phyloP scores from a whole-genome alignment of 2,329 filamentous ascomycete species.

The Esteya vermicola region DNA sequence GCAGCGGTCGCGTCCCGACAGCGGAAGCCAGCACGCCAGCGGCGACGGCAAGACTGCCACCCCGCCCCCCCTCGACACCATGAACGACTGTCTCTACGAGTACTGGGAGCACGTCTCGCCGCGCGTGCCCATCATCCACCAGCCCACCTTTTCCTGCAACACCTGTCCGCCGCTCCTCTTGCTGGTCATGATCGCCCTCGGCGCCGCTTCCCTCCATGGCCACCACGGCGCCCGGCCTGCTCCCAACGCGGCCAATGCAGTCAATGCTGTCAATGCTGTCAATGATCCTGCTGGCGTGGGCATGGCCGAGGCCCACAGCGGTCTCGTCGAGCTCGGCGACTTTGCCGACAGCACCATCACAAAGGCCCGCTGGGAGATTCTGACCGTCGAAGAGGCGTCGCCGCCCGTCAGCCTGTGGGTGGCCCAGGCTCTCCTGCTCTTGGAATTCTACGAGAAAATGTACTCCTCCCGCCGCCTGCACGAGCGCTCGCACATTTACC shows the following conservation, averaged over 20 bases:
- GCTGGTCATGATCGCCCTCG: conserved; percentile 71
- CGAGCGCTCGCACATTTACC: conserved; percentile 80
- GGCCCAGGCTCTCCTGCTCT: conserved; percentile 66
- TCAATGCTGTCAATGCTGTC: too few relatives aligned
- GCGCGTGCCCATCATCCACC: conserved; percentile 76
- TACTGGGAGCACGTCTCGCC: conserved; percentile 82
- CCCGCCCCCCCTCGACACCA: conserved; percentile 58
- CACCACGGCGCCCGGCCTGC: conserved; percentile 24
- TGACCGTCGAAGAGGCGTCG: conserved; percentile 66
- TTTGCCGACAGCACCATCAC: conserved; percentile 49
- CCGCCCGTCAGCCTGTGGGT: conserved; percentile 80
- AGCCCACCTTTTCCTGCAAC: conserved; percentile 71
- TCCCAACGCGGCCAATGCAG: too few relatives aligned
- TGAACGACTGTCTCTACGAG: conserved; percentile 71
- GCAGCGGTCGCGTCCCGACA: conserved; percentile 27
- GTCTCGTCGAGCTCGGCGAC: conserved; percentile 27
- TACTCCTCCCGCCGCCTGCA: conserved; percentile 71
- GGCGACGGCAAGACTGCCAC: conserved; percentile 31
- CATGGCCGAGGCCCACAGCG: conserved; percentile 33
- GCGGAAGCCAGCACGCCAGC: too few relatives aligned
- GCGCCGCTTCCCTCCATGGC: conserved; percentile 64
- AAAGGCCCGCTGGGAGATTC: conserved; percentile 68
- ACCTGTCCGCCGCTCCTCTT: conserved; percentile 66
- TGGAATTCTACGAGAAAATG: conserved; percentile 89
- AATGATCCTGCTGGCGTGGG: not conserved